Conservation (phyloP, 306 rosid species). For the Rubus parviflorus region DNA sequence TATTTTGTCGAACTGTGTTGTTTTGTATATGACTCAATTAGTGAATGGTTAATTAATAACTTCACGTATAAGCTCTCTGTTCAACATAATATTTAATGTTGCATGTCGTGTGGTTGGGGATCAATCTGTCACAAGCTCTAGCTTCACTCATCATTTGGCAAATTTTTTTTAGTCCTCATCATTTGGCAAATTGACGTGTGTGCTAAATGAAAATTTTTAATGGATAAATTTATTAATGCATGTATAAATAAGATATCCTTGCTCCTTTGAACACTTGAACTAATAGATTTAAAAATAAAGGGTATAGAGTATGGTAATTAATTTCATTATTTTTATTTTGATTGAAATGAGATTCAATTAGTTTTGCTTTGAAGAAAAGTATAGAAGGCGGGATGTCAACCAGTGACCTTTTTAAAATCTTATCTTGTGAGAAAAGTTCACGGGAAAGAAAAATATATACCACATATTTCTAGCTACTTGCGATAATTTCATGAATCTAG, state of each 20-base stretch:
- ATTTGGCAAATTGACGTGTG: constrained; percentile 1
- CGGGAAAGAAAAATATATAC: too few relatives aligned
- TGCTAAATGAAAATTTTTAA: not conserved
- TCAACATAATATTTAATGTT: not conserved
- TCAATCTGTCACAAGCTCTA: not conserved
- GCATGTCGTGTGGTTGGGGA: not conserved
- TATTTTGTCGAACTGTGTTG: not conserved
- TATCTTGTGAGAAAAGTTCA: too few relatives aligned
- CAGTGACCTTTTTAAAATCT: too few relatives aligned
- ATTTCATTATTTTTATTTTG: too few relatives aligned
- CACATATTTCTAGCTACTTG: too few relatives aligned
- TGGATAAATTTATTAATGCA: not conserved
- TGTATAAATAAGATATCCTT: not conserved
- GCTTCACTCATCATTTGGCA: not conserved
- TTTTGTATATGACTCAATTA: not conserved
- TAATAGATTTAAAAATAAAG: not conserved
- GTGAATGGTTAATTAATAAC: too few relatives aligned
- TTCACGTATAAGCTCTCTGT: not conserved
- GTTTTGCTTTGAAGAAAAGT: too few relatives aligned
- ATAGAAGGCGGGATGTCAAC: too few relatives aligned
- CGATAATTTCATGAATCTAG: too few relatives aligned
- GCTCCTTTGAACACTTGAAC: not conserved
- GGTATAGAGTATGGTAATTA: too few relatives aligned
- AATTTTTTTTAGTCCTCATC: not conserved
- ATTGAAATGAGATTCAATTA: too few relatives aligned